Percentiles rank a stretch among this genome's conserved stretches.
These are phyloP conservation scores for Scalesia atractyloides DNA, from an alignment of 129 eudicot genomes.

Conservation along the genomic window DNA sequence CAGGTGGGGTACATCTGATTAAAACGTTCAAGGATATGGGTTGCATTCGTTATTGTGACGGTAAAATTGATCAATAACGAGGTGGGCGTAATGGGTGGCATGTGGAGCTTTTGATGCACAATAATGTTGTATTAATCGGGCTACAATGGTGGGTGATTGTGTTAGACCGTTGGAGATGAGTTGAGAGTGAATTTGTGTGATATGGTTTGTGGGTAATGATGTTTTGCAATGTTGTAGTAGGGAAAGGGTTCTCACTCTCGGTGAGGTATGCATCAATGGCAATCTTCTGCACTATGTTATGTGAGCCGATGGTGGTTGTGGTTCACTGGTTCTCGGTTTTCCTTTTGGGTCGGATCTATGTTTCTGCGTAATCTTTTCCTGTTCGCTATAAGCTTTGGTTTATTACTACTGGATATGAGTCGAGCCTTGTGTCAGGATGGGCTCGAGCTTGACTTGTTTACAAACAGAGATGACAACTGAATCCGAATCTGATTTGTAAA, in stretches of 20 bases:
- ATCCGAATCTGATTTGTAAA: too few relatives aligned
- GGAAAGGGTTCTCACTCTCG: slow-evolving; percentile 23
- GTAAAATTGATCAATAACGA: slow-evolving; percentile 37
- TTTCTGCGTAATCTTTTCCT: background rate
- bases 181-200: slow-evolving; percentile 50
- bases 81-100: slow-evolving; percentile 36
- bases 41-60: background rate
- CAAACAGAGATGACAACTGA: too few relatives aligned
- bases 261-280: slow-evolving; percentile 33
- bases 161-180: slow-evolving; percentile 34
- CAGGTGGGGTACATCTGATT: slow-evolving; percentile 43
- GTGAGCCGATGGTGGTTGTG: too few relatives aligned
- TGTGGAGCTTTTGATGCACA: slow-evolving; percentile 23
- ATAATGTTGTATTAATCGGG: slow-evolving; percentile 33
- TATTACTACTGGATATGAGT: too few relatives aligned
- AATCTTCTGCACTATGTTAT: too few relatives aligned
- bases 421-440: too few relatives aligned
- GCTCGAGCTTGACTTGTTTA: too few relatives aligned
- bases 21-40: slow-evolving; percentile 48
- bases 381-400: too few relatives aligned
- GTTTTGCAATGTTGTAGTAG: slow-evolving; percentile 19
- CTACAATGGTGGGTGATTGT: slow-evolving; percentile 28
- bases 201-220: slow-evolving; percentile 24
- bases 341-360: background rate
- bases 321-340: too few relatives aligned